Evolutionary conservation across 495 filamentous ascomycete species (phyloP), one percentile per base, ranked within the genome.

Genomic region (Talaromyces adpressus): DNA sequence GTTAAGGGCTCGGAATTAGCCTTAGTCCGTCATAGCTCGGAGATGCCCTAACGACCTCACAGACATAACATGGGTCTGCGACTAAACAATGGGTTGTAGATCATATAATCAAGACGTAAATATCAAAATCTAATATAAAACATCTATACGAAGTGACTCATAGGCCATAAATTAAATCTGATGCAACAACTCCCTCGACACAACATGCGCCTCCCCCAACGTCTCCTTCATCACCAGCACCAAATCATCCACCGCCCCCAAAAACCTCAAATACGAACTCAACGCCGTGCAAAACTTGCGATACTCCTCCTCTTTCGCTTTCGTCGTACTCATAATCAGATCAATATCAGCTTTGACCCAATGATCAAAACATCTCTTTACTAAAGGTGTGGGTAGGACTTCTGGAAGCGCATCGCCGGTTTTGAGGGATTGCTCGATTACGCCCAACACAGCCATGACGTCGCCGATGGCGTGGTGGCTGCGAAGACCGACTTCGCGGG

Each of bases 381-480:
- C 64, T 3, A 79, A 56, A 30, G 77, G 77, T 1, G 75, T 78
- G 0, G 77, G 77, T 1, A 79, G 65, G 2, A 78, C 69, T 58
- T 79, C 77, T 3, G 77, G 77, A n/a, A 74, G 65, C 12, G 77
- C 68, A 60, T 79, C 77, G 1, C 73, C 77, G 0, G 77, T 77
- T 52, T 78, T 75, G 0, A 79, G 70, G 2, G 75, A 67, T 57
- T 79, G 77, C 47, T 79, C 77, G 18, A 75, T 69, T 0, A 75
- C 67, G 2, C 70, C 68, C 6, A 79, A 58, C 22, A 79, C 75
- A 6, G 74, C 75, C 77, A 79, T 79, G 57, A 76, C 57, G 47
- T 79, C 74, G 16, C 77, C 75, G 54, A 79, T 74, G 18, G 65
- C 65, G 29, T 70, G 71, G 53, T 79, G 71, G n/a, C 78, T 72